Percentiles rank a stretch among this genome's conserved stretches.
Evolutionary conservation across 331 rosid genomes (phyloP).

Genomic region (Cucumis variabilis): DNA sequence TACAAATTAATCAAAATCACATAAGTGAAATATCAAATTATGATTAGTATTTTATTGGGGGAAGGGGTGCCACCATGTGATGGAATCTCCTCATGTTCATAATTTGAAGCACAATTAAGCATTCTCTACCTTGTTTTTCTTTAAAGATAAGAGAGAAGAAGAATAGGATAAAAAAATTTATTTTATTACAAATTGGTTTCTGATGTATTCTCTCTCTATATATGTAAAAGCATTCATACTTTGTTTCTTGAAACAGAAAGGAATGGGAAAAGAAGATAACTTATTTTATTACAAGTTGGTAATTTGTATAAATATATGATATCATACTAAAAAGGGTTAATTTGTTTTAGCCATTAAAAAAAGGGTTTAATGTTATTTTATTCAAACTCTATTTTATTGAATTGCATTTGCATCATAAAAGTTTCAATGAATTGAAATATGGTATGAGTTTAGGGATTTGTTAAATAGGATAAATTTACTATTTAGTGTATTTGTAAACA

Average conservation of each 20-base stretch:
- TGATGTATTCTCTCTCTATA: background rate
- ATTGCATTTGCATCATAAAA: too few relatives aligned
- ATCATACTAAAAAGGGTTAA: background rate
- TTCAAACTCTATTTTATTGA: too few relatives aligned
- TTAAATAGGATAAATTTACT: too few relatives aligned
- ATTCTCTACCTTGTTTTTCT: background rate
- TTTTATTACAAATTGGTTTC: background rate
- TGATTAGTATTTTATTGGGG: background rate
- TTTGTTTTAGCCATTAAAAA: too few relatives aligned
- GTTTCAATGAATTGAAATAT: too few relatives aligned
- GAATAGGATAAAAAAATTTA: background rate
- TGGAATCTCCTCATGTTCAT: slow-evolving; percentile 9
- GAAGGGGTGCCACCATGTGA: slow-evolving; percentile 24
- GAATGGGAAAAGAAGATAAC: background rate
- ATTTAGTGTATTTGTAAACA: too few relatives aligned
- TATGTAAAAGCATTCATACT: background rate
- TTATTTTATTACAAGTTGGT: slow-evolving; percentile 14
- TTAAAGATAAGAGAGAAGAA: background rate
- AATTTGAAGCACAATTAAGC: background rate
- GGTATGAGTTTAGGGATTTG: too few relatives aligned
- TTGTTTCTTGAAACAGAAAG: background rate
- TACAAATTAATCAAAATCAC: background rate
- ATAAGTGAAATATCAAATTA: slow-evolving; percentile 8
- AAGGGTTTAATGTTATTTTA: too few relatives aligned
- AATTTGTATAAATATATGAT: background rate